Evolutionary conservation across 2,329 filamentous ascomycete genomes (phyloP), one percentile per base, ranked within the genome.

Genomic region (Penicillium expansum): DNA sequence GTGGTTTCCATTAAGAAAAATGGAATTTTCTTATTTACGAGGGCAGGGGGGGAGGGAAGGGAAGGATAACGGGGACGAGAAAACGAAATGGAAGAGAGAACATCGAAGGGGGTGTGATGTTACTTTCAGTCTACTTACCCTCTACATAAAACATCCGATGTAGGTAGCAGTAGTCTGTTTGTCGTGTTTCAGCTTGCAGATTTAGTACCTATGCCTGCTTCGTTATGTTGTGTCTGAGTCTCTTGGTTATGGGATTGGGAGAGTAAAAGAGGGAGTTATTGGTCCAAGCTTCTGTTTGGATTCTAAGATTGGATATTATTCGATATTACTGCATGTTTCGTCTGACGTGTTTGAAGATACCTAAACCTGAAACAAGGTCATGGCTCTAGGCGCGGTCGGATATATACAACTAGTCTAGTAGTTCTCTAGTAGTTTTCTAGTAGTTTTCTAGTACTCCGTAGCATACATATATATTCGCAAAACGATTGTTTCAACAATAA

Each of bases 271-370:
- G n/a, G 24, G 5, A 24, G 24, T 24, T 24, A 3, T 24, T 24
- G 13, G 47, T 39, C 45, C 24, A 55, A 38, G 32, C 52, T 48
- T 55, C 29, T 49, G n/a, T 49, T 55, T 33, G 3, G 20, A 16
- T 35, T 43, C 49, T 48, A 54, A 48, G 24, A 24, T 24, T 24
- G 5, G 24, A 24, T 24, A 24, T 24, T 27, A 48, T 54, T 54
- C 27, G 51, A n/a, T 27, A 18, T 42, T 14, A 7, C 48, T 53
- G 16, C 16, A 35, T 43, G 51, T 38, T 48, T 37, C 30, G 48
- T 47, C 48, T 41, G 53, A 55, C 47, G 33, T 35, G 48, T 52
- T 47, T 52, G 33, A 45, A 18, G 53, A 52, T 24, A 52, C 29
- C n/a, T 30, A 42, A 38, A 45, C 35, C 33, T 56, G 54, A 56